A percentile compares a stretch with the other conserved stretches of the same genome.
Evolutionary conservation across 768 basidiomycete species (phyloP).

Genomic region (Suillus hirtellus): DNA sequence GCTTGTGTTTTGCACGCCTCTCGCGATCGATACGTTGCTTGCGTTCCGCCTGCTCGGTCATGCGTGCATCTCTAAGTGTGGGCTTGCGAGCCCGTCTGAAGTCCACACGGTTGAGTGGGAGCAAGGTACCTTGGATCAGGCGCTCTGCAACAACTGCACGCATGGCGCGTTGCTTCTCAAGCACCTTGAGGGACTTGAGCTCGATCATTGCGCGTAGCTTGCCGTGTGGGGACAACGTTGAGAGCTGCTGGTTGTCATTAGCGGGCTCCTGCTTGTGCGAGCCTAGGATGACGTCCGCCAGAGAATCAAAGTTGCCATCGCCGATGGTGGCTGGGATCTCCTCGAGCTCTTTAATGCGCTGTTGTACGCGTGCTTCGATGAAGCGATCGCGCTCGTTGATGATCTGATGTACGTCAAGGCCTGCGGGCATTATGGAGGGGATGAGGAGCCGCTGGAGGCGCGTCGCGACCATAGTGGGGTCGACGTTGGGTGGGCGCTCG

Average conservation of each 20-base stretch:
- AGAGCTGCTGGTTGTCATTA: slow-evolving; percentile 17
- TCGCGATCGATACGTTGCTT: slow-evolving; percentile 92
- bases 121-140: slow-evolving; percentile 82
- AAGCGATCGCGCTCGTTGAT: slow-evolving; percentile 90
- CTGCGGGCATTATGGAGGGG: slow-evolving; percentile 87
- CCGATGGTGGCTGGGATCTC: slow-evolving; percentile 77
- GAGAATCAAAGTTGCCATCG: slow-evolving; percentile 66
- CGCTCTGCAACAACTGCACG: slow-evolving; percentile 84
- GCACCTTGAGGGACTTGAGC: slow-evolving; percentile 82
- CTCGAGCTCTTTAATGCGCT: slow-evolving; percentile 90
- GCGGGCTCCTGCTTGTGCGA: slow-evolving; percentile 18
- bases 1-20: slow-evolving; percentile 92
- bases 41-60: slow-evolving; percentile 86
- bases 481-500: slow-evolving; percentile 60
- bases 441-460: slow-evolving; percentile 80
- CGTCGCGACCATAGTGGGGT: slow-evolving; percentile 64
- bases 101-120: slow-evolving; percentile 89
- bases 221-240: slow-evolving; percentile 55
- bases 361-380: slow-evolving; percentile 84
- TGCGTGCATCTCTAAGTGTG: slow-evolving; percentile 83
- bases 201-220: slow-evolving; percentile 91
- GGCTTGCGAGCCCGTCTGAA: slow-evolving; percentile 88
- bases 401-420: slow-evolving; percentile 90
- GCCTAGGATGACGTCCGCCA: slow-evolving; percentile 38
- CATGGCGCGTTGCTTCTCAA: slow-evolving; percentile 89